Base-by-base conservation (phyloP, 108 stramenopile genomes). In the Nitzschia palea region DNA sequence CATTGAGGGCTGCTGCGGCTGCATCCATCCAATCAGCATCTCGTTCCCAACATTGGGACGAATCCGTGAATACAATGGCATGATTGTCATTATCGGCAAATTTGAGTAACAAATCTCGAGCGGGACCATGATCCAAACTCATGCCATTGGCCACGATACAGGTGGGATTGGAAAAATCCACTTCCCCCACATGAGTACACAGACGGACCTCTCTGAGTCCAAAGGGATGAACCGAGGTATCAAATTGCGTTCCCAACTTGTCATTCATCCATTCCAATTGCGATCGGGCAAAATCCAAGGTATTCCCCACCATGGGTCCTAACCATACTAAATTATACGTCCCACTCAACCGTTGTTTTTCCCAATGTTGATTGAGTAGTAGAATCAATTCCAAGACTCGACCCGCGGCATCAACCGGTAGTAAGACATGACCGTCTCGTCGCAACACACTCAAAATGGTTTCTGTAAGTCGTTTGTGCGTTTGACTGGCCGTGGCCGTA, bases 181-280 rank as follows among this genome's bases (percentile, higher is more conserved):
- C 55, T 68, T 92, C 87, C 9, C 58, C 29, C 17, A 86, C 25
- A 6, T 70, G 68, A 15, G 82, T 71, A 65, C 86, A 90, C 18
- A 92, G 67, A 12, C 75, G 32, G 0, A 90, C 79, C 62, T 65
- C 43, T 66, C 73, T 73, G 28, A 95, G 51, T 1, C 75, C 68
- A 74, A 76, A 88, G 4, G 88, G 88, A 63, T 88, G 81, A 3
- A 57, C 28, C 9, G 29, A 31, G 47, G 47, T 65, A 26, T 55
- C 42, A 37, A 66, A 56, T 44, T 42, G 53, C 22, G 55, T 37
- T 0, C 86, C 88, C 12, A 91, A 59, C 15, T 68, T 73, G 15
- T 71, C 61, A 25, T 73, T 68, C 91, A 95, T 93, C 95, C 95
- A 95, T 77, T 94, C 92, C 67, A 95, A 53, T 70, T 95, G 94